phyloP scores from a whole-genome alignment of 2,329 filamentous ascomycete species.

The Elsinoe perseae region DNA sequence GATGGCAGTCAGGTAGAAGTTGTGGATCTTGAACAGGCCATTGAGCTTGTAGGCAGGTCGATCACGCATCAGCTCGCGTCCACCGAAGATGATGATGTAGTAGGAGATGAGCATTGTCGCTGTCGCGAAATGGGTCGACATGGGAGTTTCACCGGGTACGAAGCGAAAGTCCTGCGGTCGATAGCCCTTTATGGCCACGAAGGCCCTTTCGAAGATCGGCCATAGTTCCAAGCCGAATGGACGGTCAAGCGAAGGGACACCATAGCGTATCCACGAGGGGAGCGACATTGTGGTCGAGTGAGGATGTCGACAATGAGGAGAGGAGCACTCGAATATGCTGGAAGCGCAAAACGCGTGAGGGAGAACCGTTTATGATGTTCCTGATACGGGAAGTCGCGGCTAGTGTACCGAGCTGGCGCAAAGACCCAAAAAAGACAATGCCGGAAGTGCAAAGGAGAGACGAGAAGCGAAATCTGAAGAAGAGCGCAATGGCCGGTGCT shows the following conservation, averaged over 20 bases:
- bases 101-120: slow-evolving; percentile 75
- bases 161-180: slow-evolving; percentile 82
- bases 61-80: slow-evolving; percentile 84
- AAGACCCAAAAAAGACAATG: neutral
- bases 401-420: slow-evolving; percentile 1
- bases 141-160: slow-evolving; percentile 68
- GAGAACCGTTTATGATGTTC: neutral
- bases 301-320: neutral
- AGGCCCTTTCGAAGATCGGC: slow-evolving; percentile 89
- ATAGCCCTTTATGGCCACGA: slow-evolving; percentile 68
- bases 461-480: slow-evolving; percentile 1
- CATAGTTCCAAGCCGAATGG: slow-evolving; percentile 88
- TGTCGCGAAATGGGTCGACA: slow-evolving; percentile 83
- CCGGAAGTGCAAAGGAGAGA: slow-evolving; percentile 2
- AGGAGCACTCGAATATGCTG: neutral
- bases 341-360: neutral
- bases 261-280: slow-evolving; percentile 46
- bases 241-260: slow-evolving; percentile 73
- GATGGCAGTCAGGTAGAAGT: slow-evolving; percentile 84
- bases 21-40: slow-evolving; percentile 88
- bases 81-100: slow-evolving; percentile 89
- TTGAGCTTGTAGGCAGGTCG: slow-evolving; percentile 80
- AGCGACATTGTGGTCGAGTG: slow-evolving; percentile 36
- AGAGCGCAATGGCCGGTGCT: neutral
- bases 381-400: slow-evolving; percentile 1